phyloP scores from a whole-genome alignment of 2,329 filamentous ascomycete species.

The Metarhizium guizhouense region DNA sequence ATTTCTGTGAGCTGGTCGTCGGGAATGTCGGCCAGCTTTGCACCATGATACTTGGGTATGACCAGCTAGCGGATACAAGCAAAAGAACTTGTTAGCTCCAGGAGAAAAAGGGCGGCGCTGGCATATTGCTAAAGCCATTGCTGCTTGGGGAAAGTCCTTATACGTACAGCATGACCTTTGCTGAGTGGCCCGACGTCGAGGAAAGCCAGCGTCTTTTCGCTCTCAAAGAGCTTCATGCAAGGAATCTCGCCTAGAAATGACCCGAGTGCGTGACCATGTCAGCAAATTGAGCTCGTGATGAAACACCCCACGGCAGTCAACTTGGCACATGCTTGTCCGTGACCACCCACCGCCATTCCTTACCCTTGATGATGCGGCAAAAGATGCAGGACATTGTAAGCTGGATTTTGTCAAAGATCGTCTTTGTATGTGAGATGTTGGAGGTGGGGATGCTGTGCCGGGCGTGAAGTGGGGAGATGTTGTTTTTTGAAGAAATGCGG shows the following conservation, averaged over 20 bases:
- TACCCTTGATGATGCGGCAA: conserved; percentile 95
- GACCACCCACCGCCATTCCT: conserved; percentile 4
- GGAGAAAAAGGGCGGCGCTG: neutral
- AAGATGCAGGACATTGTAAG: conserved; percentile 63
- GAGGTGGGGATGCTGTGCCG: neutral
- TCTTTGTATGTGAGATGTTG: neutral
- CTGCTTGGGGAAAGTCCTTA: neutral
- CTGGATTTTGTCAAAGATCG: neutral
- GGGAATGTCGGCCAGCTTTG: conserved; percentile 84
- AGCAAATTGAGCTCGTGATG: neutral
- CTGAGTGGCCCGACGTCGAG: conserved; percentile 90
- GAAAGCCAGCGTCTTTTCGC: conserved; percentile 86
- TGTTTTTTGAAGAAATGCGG: neutral
- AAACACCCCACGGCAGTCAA: neutral
- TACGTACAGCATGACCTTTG: conserved; percentile 78
- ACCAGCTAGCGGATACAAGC: conserved; percentile 56
- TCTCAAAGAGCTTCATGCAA: conserved; percentile 93
- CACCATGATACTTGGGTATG: conserved; percentile 91
- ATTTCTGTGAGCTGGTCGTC: conserved; percentile 80
- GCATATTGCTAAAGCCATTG: neutral
- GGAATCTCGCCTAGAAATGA: conserved; percentile 75
- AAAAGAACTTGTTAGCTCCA: neutral
- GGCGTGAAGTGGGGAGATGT: neutral
- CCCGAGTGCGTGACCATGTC: neutral
- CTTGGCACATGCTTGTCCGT: neutral